These are phyloP conservation scores for Candida silvicultrix DNA, from an alignment of 805 yeast genomes.

Conservation along the genomic window DNA sequence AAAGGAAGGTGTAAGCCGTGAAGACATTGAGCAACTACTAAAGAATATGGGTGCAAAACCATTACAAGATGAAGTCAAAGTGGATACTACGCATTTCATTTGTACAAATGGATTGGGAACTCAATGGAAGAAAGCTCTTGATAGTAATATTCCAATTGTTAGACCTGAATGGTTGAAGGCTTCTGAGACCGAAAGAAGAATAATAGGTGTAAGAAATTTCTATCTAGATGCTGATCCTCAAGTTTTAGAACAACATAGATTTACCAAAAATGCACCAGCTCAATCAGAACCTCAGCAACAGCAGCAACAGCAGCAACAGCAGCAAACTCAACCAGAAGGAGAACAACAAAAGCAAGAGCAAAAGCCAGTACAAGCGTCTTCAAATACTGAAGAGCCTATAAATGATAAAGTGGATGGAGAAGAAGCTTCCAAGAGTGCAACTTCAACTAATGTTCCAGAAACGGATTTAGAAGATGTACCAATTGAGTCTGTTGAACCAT, in stretches of 20 bases:
- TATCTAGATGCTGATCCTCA: constrained; percentile 52
- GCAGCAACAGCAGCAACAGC: no score
- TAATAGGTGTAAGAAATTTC: constrained; percentile 89
- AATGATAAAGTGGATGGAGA: neutral
- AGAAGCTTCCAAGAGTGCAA: constrained; percentile 5
- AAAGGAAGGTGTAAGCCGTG: constrained; percentile 33
- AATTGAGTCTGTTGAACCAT: neutral
- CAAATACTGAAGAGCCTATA: constrained; percentile 9
- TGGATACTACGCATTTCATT: constrained; percentile 94
- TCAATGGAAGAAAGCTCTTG: constrained; percentile 74
- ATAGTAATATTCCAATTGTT: constrained; percentile 85
- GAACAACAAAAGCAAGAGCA: no score
- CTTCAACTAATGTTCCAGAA: constrained; percentile 5
- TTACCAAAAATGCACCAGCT: constrained; percentile 21
- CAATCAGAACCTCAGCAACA: constrained; percentile 4
- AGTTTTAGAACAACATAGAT: constrained; percentile 38
- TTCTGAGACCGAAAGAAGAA: constrained; percentile 80
- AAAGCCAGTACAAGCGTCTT: neutral
- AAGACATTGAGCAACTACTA: constrained; percentile 59
- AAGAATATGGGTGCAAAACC: constrained; percentile 78
- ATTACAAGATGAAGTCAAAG: constrained; percentile 62
- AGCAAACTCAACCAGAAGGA: no score
- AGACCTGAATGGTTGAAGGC: constrained; percentile 97
- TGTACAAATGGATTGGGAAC: constrained; percentile 65
- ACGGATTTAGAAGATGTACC: constrained; percentile 2